Conservation (phyloP, 495 filamentous ascomycete genomes). For the Penicillium psychrofluorescens region DNA sequence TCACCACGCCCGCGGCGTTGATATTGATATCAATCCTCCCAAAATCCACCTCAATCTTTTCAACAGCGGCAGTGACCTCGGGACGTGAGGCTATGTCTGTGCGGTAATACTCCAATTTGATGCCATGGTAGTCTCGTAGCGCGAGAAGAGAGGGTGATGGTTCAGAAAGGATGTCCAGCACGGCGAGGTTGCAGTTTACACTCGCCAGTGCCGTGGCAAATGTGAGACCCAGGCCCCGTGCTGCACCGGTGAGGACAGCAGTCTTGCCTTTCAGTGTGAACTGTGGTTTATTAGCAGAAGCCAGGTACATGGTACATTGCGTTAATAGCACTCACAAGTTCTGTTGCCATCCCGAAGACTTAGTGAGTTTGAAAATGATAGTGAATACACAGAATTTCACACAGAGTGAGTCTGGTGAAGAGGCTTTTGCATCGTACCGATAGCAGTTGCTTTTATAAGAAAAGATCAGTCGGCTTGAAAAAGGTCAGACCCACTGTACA, state of each 20-base stretch:
- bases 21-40: constrained; percentile 15
- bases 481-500: not conserved
- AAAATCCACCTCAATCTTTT: constrained; percentile 11
- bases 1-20: constrained; percentile 12
- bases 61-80: constrained; percentile 6
- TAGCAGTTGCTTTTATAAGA: not conserved
- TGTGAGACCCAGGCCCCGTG: constrained; percentile 3
- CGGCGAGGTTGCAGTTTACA: constrained; percentile 1
- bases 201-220: constrained; percentile 3
- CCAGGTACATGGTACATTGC: not conserved
- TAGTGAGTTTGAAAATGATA: not conserved
- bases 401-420: not conserved
- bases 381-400: not conserved
- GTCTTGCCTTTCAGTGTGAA: constrained; percentile 3
- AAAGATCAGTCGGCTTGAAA: not conserved
- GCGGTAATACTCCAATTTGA: constrained; percentile 11
- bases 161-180: constrained; percentile 3
- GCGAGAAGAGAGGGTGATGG: constrained; percentile 9
- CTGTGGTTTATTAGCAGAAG: constrained; percentile 2
- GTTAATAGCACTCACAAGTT: not conserved
- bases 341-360: not conserved
- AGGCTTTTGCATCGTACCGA: not conserved
- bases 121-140: constrained; percentile 8
- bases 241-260: constrained; percentile 1
- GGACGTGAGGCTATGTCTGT: constrained; percentile 6